These are phyloP conservation scores for Cutaneotrichosporon cyanovorans DNA, from an alignment of 1,284 basidiomycete species.

Conservation along the genomic window DNA sequence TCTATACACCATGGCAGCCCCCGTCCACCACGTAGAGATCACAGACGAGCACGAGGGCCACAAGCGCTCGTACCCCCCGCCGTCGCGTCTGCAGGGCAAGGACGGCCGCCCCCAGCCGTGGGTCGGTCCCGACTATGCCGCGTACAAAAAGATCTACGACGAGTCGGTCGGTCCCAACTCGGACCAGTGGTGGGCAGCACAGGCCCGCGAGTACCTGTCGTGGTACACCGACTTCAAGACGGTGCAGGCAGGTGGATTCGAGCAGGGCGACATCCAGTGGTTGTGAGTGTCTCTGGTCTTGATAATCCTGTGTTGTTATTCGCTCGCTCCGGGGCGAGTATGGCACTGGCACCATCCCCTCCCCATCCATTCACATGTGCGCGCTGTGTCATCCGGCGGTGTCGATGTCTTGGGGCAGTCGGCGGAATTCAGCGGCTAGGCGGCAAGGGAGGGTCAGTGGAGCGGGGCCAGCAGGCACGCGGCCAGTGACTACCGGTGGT, in stretches of 20 bases:
- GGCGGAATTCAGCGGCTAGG: too few relatives aligned
- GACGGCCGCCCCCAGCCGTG: conserved; percentile 51
- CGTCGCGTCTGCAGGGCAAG: conserved; percentile 33
- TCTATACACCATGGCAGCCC: conserved; percentile 1
- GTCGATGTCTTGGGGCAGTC: too few relatives aligned
- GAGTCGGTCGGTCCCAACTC: conserved; percentile 65
- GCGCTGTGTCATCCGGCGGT: too few relatives aligned
- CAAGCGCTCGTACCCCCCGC: conserved; percentile 36
- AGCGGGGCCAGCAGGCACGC: too few relatives aligned
- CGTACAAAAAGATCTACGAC: conserved; percentile 62
- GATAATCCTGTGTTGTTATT: too few relatives aligned
- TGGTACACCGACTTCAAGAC: conserved; percentile 91
- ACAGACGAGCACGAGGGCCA: conserved; percentile 31
- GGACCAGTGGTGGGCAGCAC: conserved; percentile 82
- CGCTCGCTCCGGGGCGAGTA: too few relatives aligned
- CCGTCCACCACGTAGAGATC: conserved; percentile 27
- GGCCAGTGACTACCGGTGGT: too few relatives aligned
- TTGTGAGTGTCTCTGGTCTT: conserved; percentile 50
- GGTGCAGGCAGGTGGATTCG: conserved; percentile 76
- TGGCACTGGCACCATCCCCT: too few relatives aligned
- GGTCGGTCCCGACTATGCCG: conserved; percentile 63
- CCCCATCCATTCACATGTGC: too few relatives aligned
- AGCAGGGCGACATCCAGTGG: conserved; percentile 85
- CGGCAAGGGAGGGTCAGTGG: too few relatives aligned
- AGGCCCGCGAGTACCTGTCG: conserved; percentile 69